Evolutionary conservation across 2,329 filamentous ascomycete species (phyloP), one percentile per base, ranked within the genome.

Genomic region (Scedosporium aurantiacum): DNA sequence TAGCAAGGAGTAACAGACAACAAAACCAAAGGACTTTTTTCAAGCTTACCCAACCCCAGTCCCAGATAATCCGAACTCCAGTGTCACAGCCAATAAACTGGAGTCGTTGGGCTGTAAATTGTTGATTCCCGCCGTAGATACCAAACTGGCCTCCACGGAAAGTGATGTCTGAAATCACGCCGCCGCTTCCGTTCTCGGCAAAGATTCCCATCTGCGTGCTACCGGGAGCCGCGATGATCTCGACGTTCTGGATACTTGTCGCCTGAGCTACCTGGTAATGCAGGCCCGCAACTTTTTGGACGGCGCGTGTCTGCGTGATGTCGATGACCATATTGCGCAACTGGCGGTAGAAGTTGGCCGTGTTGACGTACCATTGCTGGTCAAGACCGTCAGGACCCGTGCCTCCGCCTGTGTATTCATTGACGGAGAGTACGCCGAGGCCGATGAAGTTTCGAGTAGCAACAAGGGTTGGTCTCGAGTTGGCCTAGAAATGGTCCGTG

Each of bases 91-190:
- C 76, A 65, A 84, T 83, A 74, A 90, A 89, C 16, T 77, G 80
- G 58, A 89, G 65, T 70, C 88, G 87, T 50, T 84, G 79, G 64
- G 84, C 84, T 2, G 85, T 88, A 68, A 88, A 90, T 69, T 90
- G 87, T 67, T 86, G 83, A 68, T 82, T 85, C 16, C 83, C 84
- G 50, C 64, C 76, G 76, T 41, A 32, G 28, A 32, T 32, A 32
- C 28, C 28, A 32, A 32, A 32, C 28, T 32, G 37, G 63, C 83
- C 83, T 60, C 83, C 82, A 63, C 79, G 78, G 70, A 85, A 84
- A 4, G 81, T 82, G 70, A 90, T 79, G 68, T 90, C 85, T 41
- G 85, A 73, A 64, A 76, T 70, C 58, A 74, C 74, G 5, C 74
- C 74, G 37, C 74, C 75, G 23, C 70, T 72, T 12, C 74, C 75